A percentile compares a stretch with the other conserved stretches of the same genome.
phyloP scores from a whole-genome alignment of 208 protist species.

The Wallacemonas sp. region DNA sequence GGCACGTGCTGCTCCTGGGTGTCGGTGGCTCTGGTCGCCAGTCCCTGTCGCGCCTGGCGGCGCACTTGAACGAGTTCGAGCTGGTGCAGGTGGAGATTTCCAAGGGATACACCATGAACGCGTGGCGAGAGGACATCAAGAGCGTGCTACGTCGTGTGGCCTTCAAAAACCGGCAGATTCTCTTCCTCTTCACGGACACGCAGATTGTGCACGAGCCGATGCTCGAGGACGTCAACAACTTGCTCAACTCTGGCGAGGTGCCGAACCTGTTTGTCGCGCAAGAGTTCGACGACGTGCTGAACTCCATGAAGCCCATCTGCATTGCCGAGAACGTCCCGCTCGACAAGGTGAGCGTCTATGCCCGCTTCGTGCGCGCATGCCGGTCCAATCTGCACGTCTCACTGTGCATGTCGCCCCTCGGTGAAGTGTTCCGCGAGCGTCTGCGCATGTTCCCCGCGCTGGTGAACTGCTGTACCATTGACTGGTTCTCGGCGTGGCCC shows the following conservation, averaged over 20 bases:
- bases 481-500: conserved; percentile 98
- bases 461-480: conserved; percentile 98
- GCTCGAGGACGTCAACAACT: conserved; percentile 99
- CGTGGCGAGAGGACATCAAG: conserved; percentile 97
- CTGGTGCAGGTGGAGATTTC: conserved; percentile 95
- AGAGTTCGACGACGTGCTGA: conserved; percentile 94
- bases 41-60: conserved; percentile 94
- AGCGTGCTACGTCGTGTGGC: conserved; percentile 89
- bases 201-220: conserved; percentile 98
- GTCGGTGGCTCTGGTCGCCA: conserved; percentile 98
- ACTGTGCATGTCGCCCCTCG: conserved; percentile 96
- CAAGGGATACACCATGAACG: conserved; percentile 95
- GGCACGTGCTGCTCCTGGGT: conserved; percentile 96
- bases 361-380: conserved; percentile 93
- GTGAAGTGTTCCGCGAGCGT: conserved; percentile 94
- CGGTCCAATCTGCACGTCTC: conserved; percentile 95
- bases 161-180: conserved; percentile 94
- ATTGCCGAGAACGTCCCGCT: conserved; percentile 85
- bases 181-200: conserved; percentile 98
- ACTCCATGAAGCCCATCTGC: conserved; percentile 93
- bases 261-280: conserved; percentile 96
- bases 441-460: conserved; percentile 98
- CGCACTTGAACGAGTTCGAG: conserved; percentile 95
- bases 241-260: conserved; percentile 98
- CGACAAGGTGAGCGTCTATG: conserved; percentile 95